A percentile compares a stretch with the other conserved stretches of the same genome.
These are phyloP conservation scores for Echinochloa phyllopogon DNA, from an alignment of 176 grass and related monocot species.

Conservation along the genomic window DNA sequence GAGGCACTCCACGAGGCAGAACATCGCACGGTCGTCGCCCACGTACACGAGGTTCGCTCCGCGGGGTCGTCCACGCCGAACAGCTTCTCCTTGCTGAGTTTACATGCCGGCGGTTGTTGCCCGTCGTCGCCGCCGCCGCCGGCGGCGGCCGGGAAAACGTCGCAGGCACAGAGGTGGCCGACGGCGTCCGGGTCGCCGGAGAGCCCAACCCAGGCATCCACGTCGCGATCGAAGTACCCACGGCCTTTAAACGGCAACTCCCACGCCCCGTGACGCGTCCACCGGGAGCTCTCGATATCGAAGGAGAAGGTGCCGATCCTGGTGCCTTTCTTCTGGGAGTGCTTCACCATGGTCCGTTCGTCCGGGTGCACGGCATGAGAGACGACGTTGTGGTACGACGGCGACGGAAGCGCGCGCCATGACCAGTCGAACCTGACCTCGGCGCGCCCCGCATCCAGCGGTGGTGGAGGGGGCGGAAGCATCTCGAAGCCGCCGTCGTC, in stretches of 20 bases:
- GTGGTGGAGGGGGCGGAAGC: neutral
- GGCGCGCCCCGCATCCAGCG: slow-evolving; percentile 44
- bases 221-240: neutral
- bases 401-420: neutral
- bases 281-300: neutral
- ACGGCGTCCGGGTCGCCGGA: neutral
- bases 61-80: neutral
- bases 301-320: neutral
- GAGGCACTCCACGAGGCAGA: slow-evolving; percentile 1
- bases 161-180: neutral
- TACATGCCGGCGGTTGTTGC: neutral
- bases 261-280: neutral
- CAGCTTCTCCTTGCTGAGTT: slow-evolving; percentile 3
- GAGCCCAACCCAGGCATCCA: slow-evolving; percentile 20
- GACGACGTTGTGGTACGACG: neutral
- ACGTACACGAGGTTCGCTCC: neutral
- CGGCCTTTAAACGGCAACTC: neutral
- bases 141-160: neutral
- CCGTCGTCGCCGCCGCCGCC: no score
- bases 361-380: neutral
- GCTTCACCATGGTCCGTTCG: neutral
- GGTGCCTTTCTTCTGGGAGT: neutral
- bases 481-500: neutral
- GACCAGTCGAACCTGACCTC: neutral
- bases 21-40: neutral